These are phyloP conservation scores for Tuber aestivum DNA, from an alignment of 495 filamentous ascomycete species.

Conservation along the genomic window DNA sequence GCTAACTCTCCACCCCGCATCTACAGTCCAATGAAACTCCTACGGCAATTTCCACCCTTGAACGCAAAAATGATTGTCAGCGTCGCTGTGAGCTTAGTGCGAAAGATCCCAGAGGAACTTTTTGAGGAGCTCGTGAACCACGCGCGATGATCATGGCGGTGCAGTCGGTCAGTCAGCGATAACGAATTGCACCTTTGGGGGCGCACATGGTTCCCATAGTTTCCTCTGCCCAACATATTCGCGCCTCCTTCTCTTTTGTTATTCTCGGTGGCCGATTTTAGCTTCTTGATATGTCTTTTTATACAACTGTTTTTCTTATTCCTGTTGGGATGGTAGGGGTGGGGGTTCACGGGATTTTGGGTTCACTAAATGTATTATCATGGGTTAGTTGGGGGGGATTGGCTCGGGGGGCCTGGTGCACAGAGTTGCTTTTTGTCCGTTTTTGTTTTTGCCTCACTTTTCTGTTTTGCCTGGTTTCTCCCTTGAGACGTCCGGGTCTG, in stretches of 20 bases:
- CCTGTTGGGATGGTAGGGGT: not conserved
- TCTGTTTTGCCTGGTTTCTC: not conserved
- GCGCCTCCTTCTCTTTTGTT: not conserved
- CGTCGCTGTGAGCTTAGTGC: constrained; percentile 69
- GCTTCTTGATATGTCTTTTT: not conserved
- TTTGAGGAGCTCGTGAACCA: constrained; percentile 85
- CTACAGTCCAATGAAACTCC: constrained; percentile 77
- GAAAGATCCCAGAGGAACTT: constrained; percentile 79
- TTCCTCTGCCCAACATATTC: not conserved
- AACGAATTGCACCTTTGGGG: not conserved
- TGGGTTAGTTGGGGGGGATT: not conserved
- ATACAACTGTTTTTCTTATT: constrained; percentile 1
- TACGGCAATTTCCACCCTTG: constrained; percentile 81
- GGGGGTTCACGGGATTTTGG: not conserved
- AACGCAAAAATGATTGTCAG: constrained; percentile 74
- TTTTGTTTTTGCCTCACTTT: not conserved
- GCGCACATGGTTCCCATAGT: not conserved
- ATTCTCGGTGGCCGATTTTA: not conserved
- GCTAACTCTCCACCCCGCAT: constrained; percentile 17
- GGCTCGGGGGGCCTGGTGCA: not conserved
- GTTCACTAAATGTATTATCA: not conserved
- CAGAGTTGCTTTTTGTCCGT: not conserved
- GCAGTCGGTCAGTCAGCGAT: not conserved
- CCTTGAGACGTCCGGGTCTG: not conserved
- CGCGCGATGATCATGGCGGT: constrained; percentile 54